Conservation (phyloP, 2,329 filamentous ascomycete species). For the Penicillium corylophilum region DNA sequence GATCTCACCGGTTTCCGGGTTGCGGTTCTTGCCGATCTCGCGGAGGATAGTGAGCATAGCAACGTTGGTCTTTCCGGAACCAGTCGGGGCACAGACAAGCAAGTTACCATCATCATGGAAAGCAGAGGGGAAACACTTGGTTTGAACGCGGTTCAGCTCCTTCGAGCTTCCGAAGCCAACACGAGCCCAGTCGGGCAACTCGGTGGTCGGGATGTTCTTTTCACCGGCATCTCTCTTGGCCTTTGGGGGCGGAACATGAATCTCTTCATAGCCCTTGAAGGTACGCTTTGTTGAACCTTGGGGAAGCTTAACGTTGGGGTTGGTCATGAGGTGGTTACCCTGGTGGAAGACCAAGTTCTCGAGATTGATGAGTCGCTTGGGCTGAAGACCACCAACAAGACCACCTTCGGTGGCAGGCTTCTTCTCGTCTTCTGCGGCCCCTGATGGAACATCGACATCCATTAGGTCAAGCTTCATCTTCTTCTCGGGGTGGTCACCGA, state of each 20-base stretch:
- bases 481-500: conserved; percentile 63
- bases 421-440: conserved; percentile 55
- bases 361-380: conserved; percentile 83
- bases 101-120: conserved; percentile 96
- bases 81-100: conserved; percentile 95
- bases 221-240: conserved; percentile 79
- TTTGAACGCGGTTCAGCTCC: conserved; percentile 92
- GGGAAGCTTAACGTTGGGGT: conserved; percentile 87
- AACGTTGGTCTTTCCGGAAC: conserved; percentile 97
- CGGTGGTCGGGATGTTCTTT: conserved; percentile 75
- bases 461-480: conserved; percentile 83
- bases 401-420: conserved; percentile 60
- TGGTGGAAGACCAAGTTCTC: conserved; percentile 97
- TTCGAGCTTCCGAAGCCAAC: conserved; percentile 81
- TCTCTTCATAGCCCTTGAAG: conserved; percentile 98
- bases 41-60: conserved; percentile 95
- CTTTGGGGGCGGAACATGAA: conserved; percentile 92
- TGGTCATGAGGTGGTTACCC: conserved; percentile 99
- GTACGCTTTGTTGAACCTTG: conserved; percentile 92
- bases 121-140: conserved; percentile 84
- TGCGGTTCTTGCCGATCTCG: conserved; percentile 92
- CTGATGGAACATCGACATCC: conserved; percentile 77
- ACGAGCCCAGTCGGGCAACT: conserved; percentile 90
- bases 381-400: conserved; percentile 79
- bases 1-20: conserved; percentile 86